Evolutionary conservation across 2,329 filamentous ascomycete genomes (phyloP), one percentile per base, ranked within the genome.

Genomic region (Pestalotiopsis sp.): DNA sequence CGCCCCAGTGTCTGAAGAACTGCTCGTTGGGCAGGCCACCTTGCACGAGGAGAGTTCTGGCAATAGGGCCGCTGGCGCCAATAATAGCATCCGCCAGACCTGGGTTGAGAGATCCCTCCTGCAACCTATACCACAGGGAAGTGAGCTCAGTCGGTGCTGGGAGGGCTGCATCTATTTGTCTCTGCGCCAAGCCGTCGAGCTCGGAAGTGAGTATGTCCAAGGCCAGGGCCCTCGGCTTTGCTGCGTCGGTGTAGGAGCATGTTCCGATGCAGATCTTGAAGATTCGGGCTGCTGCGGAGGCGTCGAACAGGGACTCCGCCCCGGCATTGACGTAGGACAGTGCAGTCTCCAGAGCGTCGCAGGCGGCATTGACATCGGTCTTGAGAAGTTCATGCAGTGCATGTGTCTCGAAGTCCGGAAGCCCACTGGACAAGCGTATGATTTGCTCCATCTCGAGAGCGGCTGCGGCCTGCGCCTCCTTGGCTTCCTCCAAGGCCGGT

Each of bases 41-140:
- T 2, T 70, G 71, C 9, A 72, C 67, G 4, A 78, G 70, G 11
- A 75, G 71, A 23, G 83, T 74, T 0, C 81, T 81, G 45, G 84
- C 72, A 13, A 88, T 76, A 3, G 81, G 79, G 0, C 86, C 86
- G 71, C 84, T 85, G 39, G 79, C 76, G 65, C 84, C 80, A 69
- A 88, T 78, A 23, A 86, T 77, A 3, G 86, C 84, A 67, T 88
- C 84, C 4, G 82, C 82, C 9, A 89, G 79, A 20, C 81, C 79
- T 4, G 86, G 85, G 71, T 83, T 87, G 71, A 86, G 77, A 2
- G 80, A 72, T 23, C 80, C 80, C 2, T 73, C 70, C 2, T 79
- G 75, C 11, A 85, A 72, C 11, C 77, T 76, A 1, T 71, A 71
- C 85, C 85, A 87, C 13, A 87, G 74, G 12, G 74, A 69, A 3